These are phyloP conservation scores for Primulina eburnea DNA, from an alignment of 257 asterid genomes.

Conservation along the genomic window DNA sequence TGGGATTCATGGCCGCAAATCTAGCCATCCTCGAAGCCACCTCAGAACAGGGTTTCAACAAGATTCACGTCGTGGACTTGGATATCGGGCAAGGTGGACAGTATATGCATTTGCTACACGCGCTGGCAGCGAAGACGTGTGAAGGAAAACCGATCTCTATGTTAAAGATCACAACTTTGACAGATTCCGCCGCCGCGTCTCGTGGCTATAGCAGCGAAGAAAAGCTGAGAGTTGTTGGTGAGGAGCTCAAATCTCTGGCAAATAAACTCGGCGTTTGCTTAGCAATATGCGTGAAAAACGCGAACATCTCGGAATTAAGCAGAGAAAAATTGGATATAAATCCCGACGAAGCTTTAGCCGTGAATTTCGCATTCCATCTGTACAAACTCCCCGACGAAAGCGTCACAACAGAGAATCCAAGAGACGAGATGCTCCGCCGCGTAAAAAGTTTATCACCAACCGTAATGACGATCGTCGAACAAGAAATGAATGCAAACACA, in stretches of 20 bases:
- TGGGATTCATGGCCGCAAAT: conserved; percentile 89
- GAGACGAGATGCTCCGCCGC: conserved; percentile 76
- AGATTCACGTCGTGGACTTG: conserved; percentile 74
- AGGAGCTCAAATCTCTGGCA: conserved; percentile 38
- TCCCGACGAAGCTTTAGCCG: conserved; percentile 54
- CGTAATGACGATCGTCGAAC: conserved; percentile 77
- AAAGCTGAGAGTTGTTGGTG: conserved; percentile 35
- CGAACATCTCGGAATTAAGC: conserved; percentile 31
- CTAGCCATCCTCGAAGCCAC: conserved; percentile 66
- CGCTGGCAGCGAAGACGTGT: conserved; percentile 48
- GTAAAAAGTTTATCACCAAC: conserved; percentile 62
- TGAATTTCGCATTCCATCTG: conserved; percentile 69
- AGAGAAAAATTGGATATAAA: conserved; percentile 43
- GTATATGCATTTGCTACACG: conserved; percentile 75
- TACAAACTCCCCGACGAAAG: conserved; percentile 80
- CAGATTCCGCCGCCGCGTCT: conserved; percentile 25
- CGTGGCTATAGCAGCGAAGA: conserved; percentile 30
- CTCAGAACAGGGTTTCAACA: conserved; percentile 33
- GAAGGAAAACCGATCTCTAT: conserved; percentile 23
- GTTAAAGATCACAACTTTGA: conserved; percentile 60
- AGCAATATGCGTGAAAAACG: conserved; percentile 28
- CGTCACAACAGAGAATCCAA: conserved; percentile 70
- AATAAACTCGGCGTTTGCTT: conserved; percentile 45
- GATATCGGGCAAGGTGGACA: conserved; percentile 77
- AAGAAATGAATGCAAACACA: conserved; percentile 71